Conservation (phyloP, 169 alveolate genomes). For the Plasmodium ovale region DNA sequence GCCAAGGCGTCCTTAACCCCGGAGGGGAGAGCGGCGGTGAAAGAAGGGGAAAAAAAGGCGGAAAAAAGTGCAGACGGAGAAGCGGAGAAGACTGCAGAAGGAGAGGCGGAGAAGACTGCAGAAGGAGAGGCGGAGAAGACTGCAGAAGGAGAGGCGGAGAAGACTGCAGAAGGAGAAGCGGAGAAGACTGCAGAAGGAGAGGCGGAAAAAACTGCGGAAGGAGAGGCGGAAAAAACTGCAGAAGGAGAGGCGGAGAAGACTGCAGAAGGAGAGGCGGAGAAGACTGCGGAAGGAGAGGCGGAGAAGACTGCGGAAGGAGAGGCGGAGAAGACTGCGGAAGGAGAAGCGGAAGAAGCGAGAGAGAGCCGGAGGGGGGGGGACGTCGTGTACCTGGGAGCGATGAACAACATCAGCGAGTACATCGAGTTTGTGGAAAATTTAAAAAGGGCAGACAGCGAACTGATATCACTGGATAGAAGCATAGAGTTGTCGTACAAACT, state of each 20-base stretch:
- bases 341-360: background rate
- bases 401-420: conserved; percentile 32
- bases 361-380: background rate
- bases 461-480: conserved; percentile 29
- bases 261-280: background rate
- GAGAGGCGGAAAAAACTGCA: background rate
- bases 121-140: background rate
- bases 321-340: background rate
- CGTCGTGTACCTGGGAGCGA: conserved; percentile 33
- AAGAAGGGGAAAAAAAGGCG: background rate
- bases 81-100: background rate
- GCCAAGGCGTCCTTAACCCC: background rate
- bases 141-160: background rate
- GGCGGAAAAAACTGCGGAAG: background rate
- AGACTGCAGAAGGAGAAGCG: no score
- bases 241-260: background rate
- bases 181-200: background rate
- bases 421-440: conserved; percentile 36
- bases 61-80: background rate
- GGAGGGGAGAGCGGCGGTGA: background rate
- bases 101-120: background rate
- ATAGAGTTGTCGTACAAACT: conserved; percentile 47
- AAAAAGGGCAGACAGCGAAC: conserved; percentile 29
- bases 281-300: background rate
- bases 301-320: background rate